Evolutionary conservation across 345 rosid genomes (phyloP), one percentile per base, ranked within the genome.

Genomic region (Raphanus sativus): DNA sequence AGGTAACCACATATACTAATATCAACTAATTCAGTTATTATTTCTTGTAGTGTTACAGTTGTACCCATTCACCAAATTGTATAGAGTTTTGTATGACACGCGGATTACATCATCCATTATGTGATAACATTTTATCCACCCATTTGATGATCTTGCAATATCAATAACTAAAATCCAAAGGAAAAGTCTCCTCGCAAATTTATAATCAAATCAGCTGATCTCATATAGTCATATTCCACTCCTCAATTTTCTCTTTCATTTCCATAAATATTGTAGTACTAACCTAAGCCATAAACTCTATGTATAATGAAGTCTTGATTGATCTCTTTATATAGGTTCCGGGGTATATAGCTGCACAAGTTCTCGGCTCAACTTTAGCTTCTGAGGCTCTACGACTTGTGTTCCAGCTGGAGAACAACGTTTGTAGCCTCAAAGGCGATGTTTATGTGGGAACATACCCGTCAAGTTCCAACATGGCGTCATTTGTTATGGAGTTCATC

Each of bases 351-450:
- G 74, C 54, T 1, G 74, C 62, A n/a, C 79, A 76, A 33, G 40
- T 76, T n/a, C 69, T 76, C 0, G 80, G 62, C 36, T 69, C 80
- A 0, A 76, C 74, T 11, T 34, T 62, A 50, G 74, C 80, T 0
- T 16, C 80, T 5, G 17, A 17, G 17, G 62, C 69, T 68, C n/a
- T 76, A 62, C 69, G 74, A 36, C 69, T 76, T n/a, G 62, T 76
- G 64, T 76, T 76, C 15, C 38, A 69, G 62, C 8, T 76, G 0
- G 28, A 69, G 10, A 66, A 71, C 8, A 0, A 64, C 4, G 76
- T 77, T 9, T 77, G 81, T 71, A 70, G 75, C 8, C 42, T 52
- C 6, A 77, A 77, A 55, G 81, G 76, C 36, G 81, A 77, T 71
- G 71, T 77, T 64, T 77, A 63, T 12, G 75, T 77, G 1, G 76